phyloP scores from a whole-genome alignment of 495 filamentous ascomycete genomes.

The Aspergillus ostianus region DNA sequence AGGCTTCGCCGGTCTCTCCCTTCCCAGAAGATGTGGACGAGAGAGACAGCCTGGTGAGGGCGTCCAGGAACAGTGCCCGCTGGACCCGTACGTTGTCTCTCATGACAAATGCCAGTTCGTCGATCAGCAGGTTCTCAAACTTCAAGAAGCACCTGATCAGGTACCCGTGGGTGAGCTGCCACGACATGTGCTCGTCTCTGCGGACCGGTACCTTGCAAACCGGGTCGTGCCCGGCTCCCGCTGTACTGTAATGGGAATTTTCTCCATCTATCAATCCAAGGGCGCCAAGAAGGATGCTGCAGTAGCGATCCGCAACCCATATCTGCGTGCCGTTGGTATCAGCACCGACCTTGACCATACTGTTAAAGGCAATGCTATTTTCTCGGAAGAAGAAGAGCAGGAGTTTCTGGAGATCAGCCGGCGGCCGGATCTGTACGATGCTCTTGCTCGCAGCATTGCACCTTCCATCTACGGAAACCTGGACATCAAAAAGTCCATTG shows the following conservation, averaged over 20 bases:
- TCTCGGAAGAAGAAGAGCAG: constrained; percentile 95
- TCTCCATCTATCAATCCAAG: constrained; percentile 94
- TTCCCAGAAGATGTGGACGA: constrained; percentile 75
- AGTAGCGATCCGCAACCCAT: constrained; percentile 93
- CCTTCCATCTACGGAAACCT: constrained; percentile 95
- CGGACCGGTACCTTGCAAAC: constrained; percentile 94
- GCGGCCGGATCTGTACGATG: constrained; percentile 85
- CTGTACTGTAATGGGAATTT: constrained; percentile 95
- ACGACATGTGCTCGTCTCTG: constrained; percentile 89
- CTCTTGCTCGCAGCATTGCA: constrained; percentile 89
- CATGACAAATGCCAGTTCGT: constrained; percentile 96
- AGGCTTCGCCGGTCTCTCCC: constrained; percentile 80
- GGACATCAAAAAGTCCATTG: constrained; percentile 98
- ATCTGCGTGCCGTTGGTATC: constrained; percentile 92
- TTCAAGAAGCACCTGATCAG: constrained; percentile 97
- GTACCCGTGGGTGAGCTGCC: constrained; percentile 97
- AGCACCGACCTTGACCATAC: constrained; percentile 87
- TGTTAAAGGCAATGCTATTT: constrained; percentile 78
- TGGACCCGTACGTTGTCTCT: constrained; percentile 93
- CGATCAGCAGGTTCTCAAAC: constrained; percentile 96
- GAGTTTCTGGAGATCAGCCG: constrained; percentile 94
- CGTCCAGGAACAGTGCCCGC: constrained; percentile 68
- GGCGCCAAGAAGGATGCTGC: constrained; percentile 80
- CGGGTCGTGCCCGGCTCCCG: constrained; percentile 92
- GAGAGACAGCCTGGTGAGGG: constrained; percentile 56